Percentiles rank a stretch among this genome's conserved stretches.
phyloP scores from a whole-genome alignment of 2,329 filamentous ascomycete species.

The Raffaelea albimanens region DNA sequence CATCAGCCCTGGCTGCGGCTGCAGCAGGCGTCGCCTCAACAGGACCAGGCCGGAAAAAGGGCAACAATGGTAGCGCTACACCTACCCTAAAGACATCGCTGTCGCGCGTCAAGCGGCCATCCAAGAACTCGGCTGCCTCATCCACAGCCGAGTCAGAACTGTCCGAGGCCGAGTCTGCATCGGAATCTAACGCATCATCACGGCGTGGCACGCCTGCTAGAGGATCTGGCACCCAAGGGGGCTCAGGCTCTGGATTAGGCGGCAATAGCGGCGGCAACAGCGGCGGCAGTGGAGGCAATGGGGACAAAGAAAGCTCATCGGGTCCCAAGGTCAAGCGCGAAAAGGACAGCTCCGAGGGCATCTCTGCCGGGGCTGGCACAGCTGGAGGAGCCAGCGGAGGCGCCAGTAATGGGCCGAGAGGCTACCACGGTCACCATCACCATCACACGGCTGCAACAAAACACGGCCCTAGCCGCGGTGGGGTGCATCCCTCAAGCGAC shows the following conservation, averaged over 20 bases:
- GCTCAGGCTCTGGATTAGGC: neutral
- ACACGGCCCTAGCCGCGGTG: slow-evolving; percentile 3
- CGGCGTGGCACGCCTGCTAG: slow-evolving; percentile 28
- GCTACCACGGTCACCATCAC: neutral
- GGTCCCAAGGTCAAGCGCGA: slow-evolving; percentile 9
- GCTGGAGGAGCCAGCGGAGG: slow-evolving; percentile 11
- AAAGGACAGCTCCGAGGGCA: neutral
- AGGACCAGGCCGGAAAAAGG: slow-evolving; percentile 36
- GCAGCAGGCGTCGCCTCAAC: slow-evolving; percentile 11
- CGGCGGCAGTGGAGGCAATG: slow-evolving; percentile 1
- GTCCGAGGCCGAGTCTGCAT: slow-evolving; percentile 50
- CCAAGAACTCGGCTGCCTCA: slow-evolving; percentile 48
- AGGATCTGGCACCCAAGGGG: slow-evolving; percentile 15
- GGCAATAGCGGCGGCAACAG: slow-evolving; percentile 3
- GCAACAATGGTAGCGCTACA: slow-evolving; percentile 21
- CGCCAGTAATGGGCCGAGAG: neutral
- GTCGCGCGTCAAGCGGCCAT: slow-evolving; percentile 51
- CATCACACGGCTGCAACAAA: slow-evolving; percentile 3
- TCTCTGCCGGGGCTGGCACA: neutral
- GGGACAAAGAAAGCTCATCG: slow-evolving; percentile 6
- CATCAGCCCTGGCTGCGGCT: neutral
- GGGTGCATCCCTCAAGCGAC: slow-evolving; percentile 29
- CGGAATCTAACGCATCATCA: slow-evolving; percentile 41
- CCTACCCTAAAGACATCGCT: slow-evolving; percentile 47
- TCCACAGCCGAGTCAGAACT: slow-evolving; percentile 56